A percentile compares a stretch with the other conserved stretches of the same genome.
phyloP scores from a whole-genome alignment of 177 flowering plant species.

The Vitis hybrid region DNA sequence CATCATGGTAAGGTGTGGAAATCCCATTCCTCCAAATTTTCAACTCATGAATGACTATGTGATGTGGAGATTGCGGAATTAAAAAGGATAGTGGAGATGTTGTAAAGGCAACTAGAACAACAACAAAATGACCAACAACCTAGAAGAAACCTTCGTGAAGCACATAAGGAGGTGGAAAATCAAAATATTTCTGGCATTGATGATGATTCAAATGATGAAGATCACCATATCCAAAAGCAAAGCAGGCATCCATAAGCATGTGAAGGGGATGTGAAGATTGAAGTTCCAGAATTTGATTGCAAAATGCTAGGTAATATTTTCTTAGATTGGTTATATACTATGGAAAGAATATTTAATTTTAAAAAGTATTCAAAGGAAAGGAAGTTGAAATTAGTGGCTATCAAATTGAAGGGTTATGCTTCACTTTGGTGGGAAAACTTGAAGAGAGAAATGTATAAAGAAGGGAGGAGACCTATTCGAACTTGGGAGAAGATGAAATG shows the following conservation, averaged over 20 bases:
- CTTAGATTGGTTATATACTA: background rate
- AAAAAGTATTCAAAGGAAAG: background rate
- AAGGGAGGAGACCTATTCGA: background rate
- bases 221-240: background rate
- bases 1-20: background rate
- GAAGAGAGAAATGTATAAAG: background rate
- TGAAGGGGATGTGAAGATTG: background rate
- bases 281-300: background rate
- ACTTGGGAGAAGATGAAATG: background rate
- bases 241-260: too few relatives aligned
- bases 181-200: background rate
- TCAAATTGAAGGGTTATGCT: too few relatives aligned
- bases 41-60: background rate
- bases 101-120: background rate
- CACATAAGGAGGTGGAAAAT: background rate
- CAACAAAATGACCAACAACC: background rate
- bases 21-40: too few relatives aligned
- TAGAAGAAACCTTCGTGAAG: background rate
- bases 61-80: background rate
- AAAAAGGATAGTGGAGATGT: too few relatives aligned
- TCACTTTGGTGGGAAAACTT: background rate
- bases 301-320: too few relatives aligned
- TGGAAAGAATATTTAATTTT: background rate
- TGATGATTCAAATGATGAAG: background rate
- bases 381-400: background rate